phyloP scores from a whole-genome alignment of 805 yeast genomes.

The Spathaspora boniae region DNA sequence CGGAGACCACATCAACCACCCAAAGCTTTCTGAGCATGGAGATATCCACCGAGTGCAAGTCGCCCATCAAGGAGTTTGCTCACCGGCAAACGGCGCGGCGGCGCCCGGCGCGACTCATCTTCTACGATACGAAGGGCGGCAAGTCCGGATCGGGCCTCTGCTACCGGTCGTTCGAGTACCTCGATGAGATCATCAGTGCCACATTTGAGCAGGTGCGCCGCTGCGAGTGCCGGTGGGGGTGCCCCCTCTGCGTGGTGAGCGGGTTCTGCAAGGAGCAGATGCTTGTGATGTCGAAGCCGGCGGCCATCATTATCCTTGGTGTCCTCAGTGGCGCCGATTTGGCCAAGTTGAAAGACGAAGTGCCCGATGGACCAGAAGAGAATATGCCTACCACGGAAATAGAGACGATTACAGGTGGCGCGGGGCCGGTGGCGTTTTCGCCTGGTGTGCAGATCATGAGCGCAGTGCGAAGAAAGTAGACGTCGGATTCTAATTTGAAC shows the following conservation, averaged over 20 bases:
- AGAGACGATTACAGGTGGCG: slow-evolving; percentile 64
- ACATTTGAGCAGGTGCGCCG: slow-evolving; percentile 56
- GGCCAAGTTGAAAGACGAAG: slow-evolving; percentile 38
- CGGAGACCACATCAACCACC: slow-evolving; percentile 41
- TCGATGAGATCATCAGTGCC: slow-evolving; percentile 59
- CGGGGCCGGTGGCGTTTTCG: slow-evolving; percentile 56
- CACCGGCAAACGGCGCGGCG: slow-evolving; percentile 63
- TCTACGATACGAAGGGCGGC: slow-evolving; percentile 84
- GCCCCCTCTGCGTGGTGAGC: slow-evolving; percentile 86
- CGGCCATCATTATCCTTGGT: slow-evolving; percentile 68
- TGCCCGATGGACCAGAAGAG: slow-evolving; percentile 70
- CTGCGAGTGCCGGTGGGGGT: slow-evolving; percentile 75
- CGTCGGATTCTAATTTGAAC: slow-evolving; percentile 1
- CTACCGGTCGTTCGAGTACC: slow-evolving; percentile 73
- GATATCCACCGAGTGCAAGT: slow-evolving; percentile 90
- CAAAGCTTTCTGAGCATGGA: slow-evolving; percentile 46
- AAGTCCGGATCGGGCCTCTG: slow-evolving; percentile 75
- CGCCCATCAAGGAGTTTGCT: slow-evolving; percentile 95
- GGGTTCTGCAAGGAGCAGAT: slow-evolving; percentile 77
- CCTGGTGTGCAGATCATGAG: slow-evolving; percentile 41
- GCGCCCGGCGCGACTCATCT: slow-evolving; percentile 84
- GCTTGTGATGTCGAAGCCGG: slow-evolving; percentile 83
- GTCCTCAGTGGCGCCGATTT: slow-evolving; percentile 53
- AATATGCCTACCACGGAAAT: slow-evolving; percentile 65
- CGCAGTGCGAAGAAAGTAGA: slow-evolving; percentile 4